Base-by-base conservation (phyloP, 176 grass and related monocot species). In the Eragrostis curvula region DNA sequence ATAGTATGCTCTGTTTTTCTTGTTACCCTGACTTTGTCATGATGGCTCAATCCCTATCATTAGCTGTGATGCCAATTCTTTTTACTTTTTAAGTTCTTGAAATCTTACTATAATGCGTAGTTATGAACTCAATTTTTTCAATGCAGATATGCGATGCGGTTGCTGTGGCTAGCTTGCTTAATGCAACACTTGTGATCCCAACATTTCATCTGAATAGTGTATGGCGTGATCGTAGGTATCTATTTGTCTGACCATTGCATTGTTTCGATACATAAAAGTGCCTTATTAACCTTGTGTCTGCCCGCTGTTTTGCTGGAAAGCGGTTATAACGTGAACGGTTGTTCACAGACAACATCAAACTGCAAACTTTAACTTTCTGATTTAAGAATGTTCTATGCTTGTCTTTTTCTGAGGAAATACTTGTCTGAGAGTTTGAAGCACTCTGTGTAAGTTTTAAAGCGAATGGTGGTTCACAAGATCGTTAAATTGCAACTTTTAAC, bases 111-210 rank as follows among this genome's bases (percentile, higher is more conserved):
- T 69, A 60, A 48, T 36, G 20, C 18, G 42, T 92, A 85, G 32
- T 83, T 64, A 65, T 84, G 74, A 75, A 74, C 72, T 58, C 63
- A 71, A 3, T n/a, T 85, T 80, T 78, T 74, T 14, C 18, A 42
- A 71, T 87, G 78, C 91, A 98, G 96, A 95, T 98, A 86, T 98
- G 90, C 4, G 92, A 98, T 77, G 96, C 92, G 68, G 96, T 95
- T 88, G 96, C 92, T 75, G 92, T 98, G 23, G 90, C 96, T 14
- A 88, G 86, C 68, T 82, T 95, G 82, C 79, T 98, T 60, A 98
- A 95, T 90, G 96, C 96, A 87, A 98, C 90, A 68, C 92, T 98
- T 86, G 90, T 98, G 82, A 91, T 93, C 84, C 96, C 96, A 76
- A 79, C 87, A 66, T 93, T 98, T 83, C 92, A 98, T 91, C 82